These are phyloP conservation scores for Plenodomus lindquistii DNA, from an alignment of 2,329 filamentous ascomycete species.

Conservation along the genomic window DNA sequence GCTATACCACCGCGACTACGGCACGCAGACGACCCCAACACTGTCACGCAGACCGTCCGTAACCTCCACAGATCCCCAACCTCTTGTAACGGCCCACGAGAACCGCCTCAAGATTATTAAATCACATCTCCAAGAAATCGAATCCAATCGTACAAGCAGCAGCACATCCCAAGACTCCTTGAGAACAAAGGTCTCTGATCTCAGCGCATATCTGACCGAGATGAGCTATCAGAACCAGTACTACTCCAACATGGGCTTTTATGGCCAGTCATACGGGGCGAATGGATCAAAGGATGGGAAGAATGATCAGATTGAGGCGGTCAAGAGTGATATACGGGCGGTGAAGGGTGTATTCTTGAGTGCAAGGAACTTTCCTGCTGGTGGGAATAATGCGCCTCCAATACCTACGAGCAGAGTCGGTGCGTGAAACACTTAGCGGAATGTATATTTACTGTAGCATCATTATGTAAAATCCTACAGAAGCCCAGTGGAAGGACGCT, in stretches of 20 bases:
- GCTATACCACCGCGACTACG: conserved; percentile 79
- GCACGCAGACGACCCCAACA: conserved; percentile 71
- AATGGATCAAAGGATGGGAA: conserved; percentile 57
- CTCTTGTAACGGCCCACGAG: conserved; percentile 45
- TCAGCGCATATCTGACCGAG: conserved; percentile 66
- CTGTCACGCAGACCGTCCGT: conserved; percentile 47
- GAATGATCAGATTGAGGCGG: conserved; percentile 71
- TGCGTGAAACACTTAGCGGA: background rate
- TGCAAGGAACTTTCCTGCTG: conserved; percentile 67
- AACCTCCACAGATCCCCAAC: conserved; percentile 26
- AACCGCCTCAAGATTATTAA: conserved; percentile 55
- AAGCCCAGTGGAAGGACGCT: background rate
- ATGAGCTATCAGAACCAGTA: conserved; percentile 46
- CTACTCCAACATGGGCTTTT: conserved; percentile 49
- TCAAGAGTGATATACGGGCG: conserved; percentile 75
- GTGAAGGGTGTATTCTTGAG: conserved; percentile 80
- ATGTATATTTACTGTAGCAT: background rate
- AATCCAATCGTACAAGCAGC: conserved; percentile 54
- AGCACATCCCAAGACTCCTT: conserved; percentile 56
- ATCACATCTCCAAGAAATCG: conserved; percentile 56
- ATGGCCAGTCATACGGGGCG: conserved; percentile 29
- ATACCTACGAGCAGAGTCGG: conserved; percentile 28
- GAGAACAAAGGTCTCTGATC: conserved; percentile 53
- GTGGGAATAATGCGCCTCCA: conserved; percentile 22
- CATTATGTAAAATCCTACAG: too few relatives aligned